Evolutionary conservation across 208 protist species (phyloP).

Genomic region (Herpetomonas tarakana): DNA sequence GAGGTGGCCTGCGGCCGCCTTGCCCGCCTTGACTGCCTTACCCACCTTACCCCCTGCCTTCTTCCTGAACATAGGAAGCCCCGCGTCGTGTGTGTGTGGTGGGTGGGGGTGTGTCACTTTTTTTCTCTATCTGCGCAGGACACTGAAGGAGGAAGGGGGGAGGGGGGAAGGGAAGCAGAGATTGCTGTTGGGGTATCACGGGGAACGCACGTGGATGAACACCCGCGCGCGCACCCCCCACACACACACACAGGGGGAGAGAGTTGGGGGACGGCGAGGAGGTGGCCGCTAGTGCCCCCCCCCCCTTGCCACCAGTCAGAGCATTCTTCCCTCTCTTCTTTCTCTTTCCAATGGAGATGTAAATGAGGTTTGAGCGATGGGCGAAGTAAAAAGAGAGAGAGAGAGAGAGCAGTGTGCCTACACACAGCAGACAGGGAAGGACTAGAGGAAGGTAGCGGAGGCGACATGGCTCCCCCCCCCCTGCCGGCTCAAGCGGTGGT

Average conservation of each 20-base stretch:
- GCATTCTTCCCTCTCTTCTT: constrained; percentile 1
- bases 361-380: too few relatives aligned
- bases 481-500: too few relatives aligned
- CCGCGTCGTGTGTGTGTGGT: neutral
- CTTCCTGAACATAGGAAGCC: constrained; percentile 41
- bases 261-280: too few relatives aligned
- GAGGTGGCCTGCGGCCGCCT: neutral
- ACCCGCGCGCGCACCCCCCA: too few relatives aligned
- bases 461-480: too few relatives aligned
- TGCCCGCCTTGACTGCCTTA: constrained; percentile 3
- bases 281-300: too few relatives aligned
- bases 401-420: neutral
- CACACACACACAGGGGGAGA: too few relatives aligned
- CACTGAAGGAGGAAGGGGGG: too few relatives aligned
- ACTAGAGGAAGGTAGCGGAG: neutral
- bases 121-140: neutral
- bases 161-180: too few relatives aligned
- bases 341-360: constrained; percentile 5
- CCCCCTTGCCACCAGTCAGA: neutral
- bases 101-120: neutral
- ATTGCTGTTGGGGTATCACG: too few relatives aligned
- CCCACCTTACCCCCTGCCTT: constrained; percentile 16
- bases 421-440: neutral
- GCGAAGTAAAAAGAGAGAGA: constrained; percentile 6
- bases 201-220: too few relatives aligned